A percentile compares a stretch with the other conserved stretches of the same genome.
Conservation (phyloP, 2,329 filamentous ascomycete species). For the Pleurostoma richardsiae region DNA sequence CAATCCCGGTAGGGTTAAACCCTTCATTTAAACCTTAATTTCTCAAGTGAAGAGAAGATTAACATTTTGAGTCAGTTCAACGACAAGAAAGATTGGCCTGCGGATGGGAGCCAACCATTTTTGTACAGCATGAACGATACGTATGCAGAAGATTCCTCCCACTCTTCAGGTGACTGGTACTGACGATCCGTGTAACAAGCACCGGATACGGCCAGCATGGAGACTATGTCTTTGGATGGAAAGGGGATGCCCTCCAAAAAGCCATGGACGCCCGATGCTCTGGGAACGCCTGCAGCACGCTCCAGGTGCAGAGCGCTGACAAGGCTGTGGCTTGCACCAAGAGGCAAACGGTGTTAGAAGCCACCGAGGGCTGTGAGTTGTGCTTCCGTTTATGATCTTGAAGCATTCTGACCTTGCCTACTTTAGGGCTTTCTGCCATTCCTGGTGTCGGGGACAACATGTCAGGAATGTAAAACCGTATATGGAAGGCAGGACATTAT, state of each 20-base stretch:
- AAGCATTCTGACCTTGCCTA: too few relatives aligned
- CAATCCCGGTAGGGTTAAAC: conserved; percentile 3
- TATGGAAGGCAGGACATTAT: too few relatives aligned
- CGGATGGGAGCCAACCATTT: conserved; percentile 13
- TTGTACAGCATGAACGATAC: conserved; percentile 19
- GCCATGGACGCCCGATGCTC: conserved; percentile 17
- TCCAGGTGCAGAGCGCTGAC: conserved; percentile 14
- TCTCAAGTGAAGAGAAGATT: too few relatives aligned
- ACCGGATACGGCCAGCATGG: conserved; percentile 9
- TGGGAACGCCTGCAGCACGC: conserved; percentile 11
- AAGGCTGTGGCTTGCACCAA: conserved; percentile 13
- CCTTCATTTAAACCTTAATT: too few relatives aligned
- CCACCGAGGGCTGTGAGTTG: conserved; percentile 16
- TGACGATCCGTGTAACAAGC: not conserved
- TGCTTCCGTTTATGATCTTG: not conserved
- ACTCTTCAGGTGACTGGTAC: not conserved
- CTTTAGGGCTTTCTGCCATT: too few relatives aligned
- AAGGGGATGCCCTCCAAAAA: conserved; percentile 15
- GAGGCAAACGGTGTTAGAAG: conserved; percentile 12
- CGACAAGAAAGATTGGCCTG: conserved; percentile 17
- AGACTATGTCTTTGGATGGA: conserved; percentile 10
- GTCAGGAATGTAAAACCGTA: too few relatives aligned
- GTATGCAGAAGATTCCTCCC: conserved; percentile 6
- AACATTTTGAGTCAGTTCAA: conserved; percentile 22
- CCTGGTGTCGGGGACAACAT: too few relatives aligned